These are phyloP conservation scores for Naganishia albida DNA, from an alignment of 1,284 basidiomycete species.

Conservation along the genomic window DNA sequence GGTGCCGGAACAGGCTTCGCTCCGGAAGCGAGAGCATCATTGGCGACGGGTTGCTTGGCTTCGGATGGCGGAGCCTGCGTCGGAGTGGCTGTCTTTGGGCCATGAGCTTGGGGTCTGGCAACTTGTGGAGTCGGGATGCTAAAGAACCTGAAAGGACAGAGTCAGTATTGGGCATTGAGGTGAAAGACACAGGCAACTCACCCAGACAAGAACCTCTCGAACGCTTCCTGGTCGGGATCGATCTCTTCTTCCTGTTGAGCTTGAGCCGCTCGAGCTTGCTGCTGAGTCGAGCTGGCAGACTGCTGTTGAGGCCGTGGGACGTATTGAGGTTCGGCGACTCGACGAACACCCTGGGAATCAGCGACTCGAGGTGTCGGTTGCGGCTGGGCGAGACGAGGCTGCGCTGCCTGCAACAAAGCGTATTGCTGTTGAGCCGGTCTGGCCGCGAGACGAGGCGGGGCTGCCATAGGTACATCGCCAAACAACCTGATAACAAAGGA, in stretches of 20 bases:
- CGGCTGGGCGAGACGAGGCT: not conserved
- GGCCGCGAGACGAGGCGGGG: not conserved
- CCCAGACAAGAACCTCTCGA: constrained; percentile 17
- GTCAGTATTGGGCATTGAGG: not conserved
- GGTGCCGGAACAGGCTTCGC: not conserved
- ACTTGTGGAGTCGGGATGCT: constrained; percentile 11
- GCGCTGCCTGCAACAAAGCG: not conserved
- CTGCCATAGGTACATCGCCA: not conserved
- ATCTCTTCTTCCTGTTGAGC: not conserved
- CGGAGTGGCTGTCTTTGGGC: not conserved
- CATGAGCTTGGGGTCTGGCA: not conserved
- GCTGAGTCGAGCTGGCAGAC: not conserved
- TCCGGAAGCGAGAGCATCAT: not conserved
- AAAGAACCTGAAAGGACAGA: constrained; percentile 13
- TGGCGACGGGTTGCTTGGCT: not conserved
- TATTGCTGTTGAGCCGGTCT: not conserved
- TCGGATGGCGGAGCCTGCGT: not conserved
- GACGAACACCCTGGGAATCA: not conserved
- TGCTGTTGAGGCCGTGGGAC: not conserved
- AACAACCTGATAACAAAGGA: constrained; percentile 1
- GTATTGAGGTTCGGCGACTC: constrained; percentile 4
- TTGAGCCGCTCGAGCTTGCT: not conserved
- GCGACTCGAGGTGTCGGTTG: not conserved
- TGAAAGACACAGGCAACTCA: not conserved
- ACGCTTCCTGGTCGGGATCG: constrained; percentile 9